phyloP scores from a whole-genome alignment of 2,329 filamentous ascomycete species.

The Tolypocladium sp. region DNA sequence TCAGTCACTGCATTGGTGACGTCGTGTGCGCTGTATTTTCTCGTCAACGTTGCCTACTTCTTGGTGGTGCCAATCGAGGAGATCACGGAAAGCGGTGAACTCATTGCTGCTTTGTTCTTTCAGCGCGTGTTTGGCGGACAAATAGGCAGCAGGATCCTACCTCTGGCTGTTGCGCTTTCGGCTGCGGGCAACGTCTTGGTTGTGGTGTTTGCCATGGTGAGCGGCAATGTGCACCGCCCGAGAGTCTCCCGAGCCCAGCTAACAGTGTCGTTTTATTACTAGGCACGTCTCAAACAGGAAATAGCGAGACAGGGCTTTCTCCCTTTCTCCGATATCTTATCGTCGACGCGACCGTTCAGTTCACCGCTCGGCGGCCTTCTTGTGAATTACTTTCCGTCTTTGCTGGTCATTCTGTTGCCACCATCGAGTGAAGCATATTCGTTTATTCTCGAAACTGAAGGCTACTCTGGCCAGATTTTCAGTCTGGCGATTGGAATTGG shows the following conservation, averaged over 20 bases:
- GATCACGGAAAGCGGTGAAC: slow-evolving; percentile 55
- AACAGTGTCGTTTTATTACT: not conserved
- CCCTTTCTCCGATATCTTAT: slow-evolving; percentile 50
- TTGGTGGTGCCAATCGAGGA: slow-evolving; percentile 58
- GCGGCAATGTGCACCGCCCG: slow-evolving; percentile 6
- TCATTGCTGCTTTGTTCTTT: slow-evolving; percentile 61
- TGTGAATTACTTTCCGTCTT: slow-evolving; percentile 58
- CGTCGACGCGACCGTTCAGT: slow-evolving; percentile 57
- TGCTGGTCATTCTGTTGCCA: slow-evolving; percentile 57
- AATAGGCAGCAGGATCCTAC: slow-evolving; percentile 48
- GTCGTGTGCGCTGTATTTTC: slow-evolving; percentile 50
- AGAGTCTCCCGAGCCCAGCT: no score
- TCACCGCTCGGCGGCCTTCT: slow-evolving; percentile 60
- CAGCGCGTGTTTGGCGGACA: slow-evolving; percentile 50
- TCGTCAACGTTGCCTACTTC: slow-evolving; percentile 59
- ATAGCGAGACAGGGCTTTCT: slow-evolving; percentile 64
- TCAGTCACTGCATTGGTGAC: slow-evolving; percentile 52
- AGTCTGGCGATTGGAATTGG: slow-evolving; percentile 48
- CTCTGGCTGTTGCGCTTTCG: slow-evolving; percentile 56
- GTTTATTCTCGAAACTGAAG: slow-evolving; percentile 65
- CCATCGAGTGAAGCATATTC: slow-evolving; percentile 59
- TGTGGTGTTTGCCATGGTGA: slow-evolving; percentile 57
- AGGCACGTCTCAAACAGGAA: slow-evolving; percentile 64
- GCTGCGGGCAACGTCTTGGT: slow-evolving; percentile 66
- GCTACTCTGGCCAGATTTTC: slow-evolving; percentile 56